Evolutionary conservation across 2,329 filamentous ascomycete species (phyloP).

Genomic region (Scedosporium apiospermum): DNA sequence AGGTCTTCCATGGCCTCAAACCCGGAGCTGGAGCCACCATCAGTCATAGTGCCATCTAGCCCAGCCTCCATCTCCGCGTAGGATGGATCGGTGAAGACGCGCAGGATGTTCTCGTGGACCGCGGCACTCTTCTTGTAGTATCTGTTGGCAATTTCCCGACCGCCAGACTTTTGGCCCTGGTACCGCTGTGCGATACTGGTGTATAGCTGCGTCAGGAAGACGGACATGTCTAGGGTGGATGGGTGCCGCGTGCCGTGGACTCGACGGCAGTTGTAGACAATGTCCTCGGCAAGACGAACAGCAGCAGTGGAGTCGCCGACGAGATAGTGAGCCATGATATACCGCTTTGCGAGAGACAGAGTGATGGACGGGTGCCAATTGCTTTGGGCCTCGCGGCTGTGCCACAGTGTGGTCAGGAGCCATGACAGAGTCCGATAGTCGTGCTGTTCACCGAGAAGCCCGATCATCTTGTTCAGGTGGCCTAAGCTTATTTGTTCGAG

Average conservation of each 20-base stretch:
- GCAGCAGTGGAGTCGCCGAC: conserved; percentile 12
- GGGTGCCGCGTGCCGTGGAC: conserved; percentile 14
- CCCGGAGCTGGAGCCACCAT: conserved; percentile 15
- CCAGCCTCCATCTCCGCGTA: conserved; percentile 20
- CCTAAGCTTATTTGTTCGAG: conserved; percentile 27
- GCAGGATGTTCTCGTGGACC: conserved; percentile 26
- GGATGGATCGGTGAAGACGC: conserved; percentile 21
- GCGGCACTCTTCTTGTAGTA: conserved; percentile 27
- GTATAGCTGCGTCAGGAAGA: conserved; percentile 15
- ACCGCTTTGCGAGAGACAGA: conserved; percentile 12
- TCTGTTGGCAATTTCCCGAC: conserved; percentile 22
- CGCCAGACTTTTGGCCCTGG: conserved; percentile 19
- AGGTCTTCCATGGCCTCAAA: background rate
- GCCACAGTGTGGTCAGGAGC: conserved; percentile 25
- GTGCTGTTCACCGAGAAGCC: conserved; percentile 30
- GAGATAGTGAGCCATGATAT: conserved; percentile 12
- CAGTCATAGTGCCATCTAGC: conserved; percentile 14
- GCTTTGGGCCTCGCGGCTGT: conserved; percentile 12
- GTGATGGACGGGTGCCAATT: conserved; percentile 11
- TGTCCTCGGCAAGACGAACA: conserved; percentile 15
- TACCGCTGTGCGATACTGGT: conserved; percentile 21
- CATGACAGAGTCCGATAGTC: conserved; percentile 31
- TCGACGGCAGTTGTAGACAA: conserved; percentile 16
- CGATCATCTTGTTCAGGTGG: conserved; percentile 30
- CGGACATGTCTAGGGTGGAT: conserved; percentile 14